Base-by-base conservation (phyloP, 108 stramenopile species). In the Fragilaria crotonensis region DNA sequence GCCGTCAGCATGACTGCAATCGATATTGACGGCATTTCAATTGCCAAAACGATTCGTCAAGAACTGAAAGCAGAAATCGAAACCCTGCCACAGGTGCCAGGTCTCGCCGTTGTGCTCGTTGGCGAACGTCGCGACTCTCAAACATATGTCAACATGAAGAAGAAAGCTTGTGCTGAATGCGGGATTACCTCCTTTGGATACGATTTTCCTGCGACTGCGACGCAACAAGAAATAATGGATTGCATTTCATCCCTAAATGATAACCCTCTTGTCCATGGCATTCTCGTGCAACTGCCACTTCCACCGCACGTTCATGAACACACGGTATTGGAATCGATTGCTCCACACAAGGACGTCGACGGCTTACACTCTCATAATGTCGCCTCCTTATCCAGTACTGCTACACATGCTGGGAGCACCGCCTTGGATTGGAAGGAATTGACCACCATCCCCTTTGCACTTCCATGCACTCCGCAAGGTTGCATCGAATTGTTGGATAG, bases 101-200 rank as follows among this genome's bases (percentile, higher is more conserved):
- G 95, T 22, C 73, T 98, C 30, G 97, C 97, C 49, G 96, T 98
- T 14, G 87, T 98, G 28, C 76, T 97, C 58, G 95, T 98, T 1
- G 90, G 90, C 22, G 59, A 65, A 18, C 87, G 98, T 30, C 79
- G 75, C 9, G 98, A 99, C 65, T 95, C 93, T 5, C 90, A 90
- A 48, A 95, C 95, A 31, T 99, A 99, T 59, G 98, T 97, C 33
- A 83, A 95, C 4, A 96, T 97, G 96, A 99, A 99, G 71, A 91
- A 92, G 64, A 95, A 90, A 71, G 98, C 98, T 7, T 96, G 95
- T 62, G 83, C 69, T 5, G 89, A 95, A 59, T 78, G 68, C 11
- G 91, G 91, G 5, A 90, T 96, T 57, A 30, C 45, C 0, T 83
- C 83, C 32, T 89, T 87, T 76, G 80, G 85, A 20, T 76, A 78